Conservation (phyloP, 208 protist genomes). For the Blechomonas ayalai region DNA sequence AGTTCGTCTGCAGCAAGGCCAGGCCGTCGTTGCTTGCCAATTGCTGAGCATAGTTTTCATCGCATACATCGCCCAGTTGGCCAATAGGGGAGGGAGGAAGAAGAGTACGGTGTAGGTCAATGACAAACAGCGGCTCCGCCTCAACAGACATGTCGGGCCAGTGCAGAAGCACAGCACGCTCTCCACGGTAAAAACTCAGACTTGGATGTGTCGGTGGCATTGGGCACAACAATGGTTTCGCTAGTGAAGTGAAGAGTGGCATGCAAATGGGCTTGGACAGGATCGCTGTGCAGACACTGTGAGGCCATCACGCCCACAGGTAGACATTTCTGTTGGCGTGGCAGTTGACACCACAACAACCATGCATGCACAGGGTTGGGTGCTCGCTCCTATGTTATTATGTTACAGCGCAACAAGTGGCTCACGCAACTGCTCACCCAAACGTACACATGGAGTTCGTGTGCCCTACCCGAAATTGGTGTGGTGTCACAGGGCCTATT, state of each 20-base stretch:
- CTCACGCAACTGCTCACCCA: no score
- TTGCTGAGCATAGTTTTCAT: constrained; percentile 59
- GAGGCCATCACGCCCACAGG: no score
- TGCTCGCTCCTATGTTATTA: no score
- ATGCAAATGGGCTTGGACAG: no score
- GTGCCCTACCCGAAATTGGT: background rate
- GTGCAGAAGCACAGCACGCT: constrained; percentile 13
- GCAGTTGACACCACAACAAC: no score
- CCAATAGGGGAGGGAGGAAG: constrained; percentile 39
- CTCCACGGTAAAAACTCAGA: constrained; percentile 53
- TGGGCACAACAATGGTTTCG: background rate
- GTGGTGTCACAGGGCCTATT: background rate
- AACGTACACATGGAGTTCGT: no score
- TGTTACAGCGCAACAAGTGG: no score
- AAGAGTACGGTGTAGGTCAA: constrained; percentile 60
- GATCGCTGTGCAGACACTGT: no score
- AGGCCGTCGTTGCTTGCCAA: constrained; percentile 51
- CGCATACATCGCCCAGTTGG: constrained; percentile 10
- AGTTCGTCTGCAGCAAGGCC: constrained; percentile 59
- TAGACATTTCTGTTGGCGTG: no score
- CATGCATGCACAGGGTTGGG: no score
- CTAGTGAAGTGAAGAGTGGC: background rate
- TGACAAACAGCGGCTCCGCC: constrained; percentile 20
- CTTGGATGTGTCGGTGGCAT: constrained; percentile 23
- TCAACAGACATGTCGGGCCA: background rate